phyloP scores from a whole-genome alignment of 2,329 filamentous ascomycete species.

The Camillea tinctor region DNA sequence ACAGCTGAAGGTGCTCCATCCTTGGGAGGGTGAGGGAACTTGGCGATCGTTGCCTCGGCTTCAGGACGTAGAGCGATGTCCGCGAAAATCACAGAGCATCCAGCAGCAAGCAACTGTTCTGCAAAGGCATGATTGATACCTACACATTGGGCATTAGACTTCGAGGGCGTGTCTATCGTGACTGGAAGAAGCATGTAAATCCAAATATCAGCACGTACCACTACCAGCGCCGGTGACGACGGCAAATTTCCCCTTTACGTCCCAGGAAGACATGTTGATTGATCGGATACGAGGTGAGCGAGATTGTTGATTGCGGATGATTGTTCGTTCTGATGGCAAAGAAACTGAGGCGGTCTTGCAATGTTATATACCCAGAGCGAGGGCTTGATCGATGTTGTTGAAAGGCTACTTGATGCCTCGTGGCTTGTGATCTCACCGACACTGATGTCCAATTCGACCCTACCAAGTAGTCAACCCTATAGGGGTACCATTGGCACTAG shows the following conservation, averaged over 20 bases:
- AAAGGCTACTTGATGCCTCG: neutral
- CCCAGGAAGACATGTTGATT: neutral
- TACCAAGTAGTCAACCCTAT: neutral
- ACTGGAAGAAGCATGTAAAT: neutral
- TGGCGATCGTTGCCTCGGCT: slow-evolving; percentile 18
- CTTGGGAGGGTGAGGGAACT: slow-evolving; percentile 8
- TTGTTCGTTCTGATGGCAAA: neutral
- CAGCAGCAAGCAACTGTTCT: slow-evolving; percentile 20
- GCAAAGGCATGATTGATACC: slow-evolving; percentile 22
- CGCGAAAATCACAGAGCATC: slow-evolving; percentile 28
- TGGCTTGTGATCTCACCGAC: neutral
- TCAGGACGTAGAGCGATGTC: slow-evolving; percentile 24
- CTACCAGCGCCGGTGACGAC: neutral
- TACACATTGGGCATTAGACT: neutral
- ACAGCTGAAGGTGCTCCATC: slow-evolving; percentile 4
- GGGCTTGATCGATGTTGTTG: too few species aligned
- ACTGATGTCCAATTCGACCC: neutral
- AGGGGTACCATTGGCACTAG: neutral
- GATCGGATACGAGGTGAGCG: neutral
- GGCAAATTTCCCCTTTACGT: slow-evolving; percentile 1
- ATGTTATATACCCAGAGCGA: neutral
- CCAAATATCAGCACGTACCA: neutral
- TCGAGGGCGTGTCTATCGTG: neutral
- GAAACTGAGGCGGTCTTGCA: neutral
- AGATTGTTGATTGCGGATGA: neutral